Base-by-base conservation (phyloP, 2,329 filamentous ascomycete genomes). In the Calcarisporium arbuscula region DNA sequence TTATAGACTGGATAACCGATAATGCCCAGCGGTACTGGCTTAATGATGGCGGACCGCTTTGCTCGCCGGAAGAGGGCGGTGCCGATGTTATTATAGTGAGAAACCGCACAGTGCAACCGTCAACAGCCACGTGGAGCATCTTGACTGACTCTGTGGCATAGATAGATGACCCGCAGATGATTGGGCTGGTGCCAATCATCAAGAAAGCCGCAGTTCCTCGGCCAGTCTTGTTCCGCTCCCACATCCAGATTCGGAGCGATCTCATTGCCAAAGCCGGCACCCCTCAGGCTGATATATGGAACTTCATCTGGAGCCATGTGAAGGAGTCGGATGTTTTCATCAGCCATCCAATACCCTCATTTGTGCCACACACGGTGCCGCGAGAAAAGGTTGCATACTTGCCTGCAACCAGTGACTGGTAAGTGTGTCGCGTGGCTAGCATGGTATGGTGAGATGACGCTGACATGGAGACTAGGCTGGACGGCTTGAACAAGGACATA, bases 121-220 rank as follows among this genome's bases (percentile, higher is more conserved):
- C n/a, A n/a, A n/a, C n/a, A n/a, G n/a, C n/a, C n/a, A n/a, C 9
- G 8, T 19, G 12, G 25, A 3, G 20, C 3, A n/a, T n/a, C n/a
- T n/a, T n/a, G n/a, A n/a, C n/a, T n/a, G 30, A 19, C 30, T 14
- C 23, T 18, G 5, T 18, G 8, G 7, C 19, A 14, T 32, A 74
- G 70, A 77, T 90, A 34, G 85, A 92, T 48, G 85, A 92, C 46
- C 84, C 85, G 2, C 85, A 92, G 57, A 90, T 90, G 85, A 84
- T 85, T 4, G 76, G 74, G 6, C 65, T 92, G 23, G 85, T 90
- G 35, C 78, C 80, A 5, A 64, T 90, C 21, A 81, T 86, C 51
- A 90, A 88, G 60, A 62, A 74, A 38, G 40, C 70, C 7, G 84
- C 83, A 2, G 82, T 84, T 1, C 57, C 80, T n/a, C 74, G 85